A percentile compares a stretch with the other conserved stretches of the same genome.
Conservation (phyloP, 192 early-diverging fungal genomes). For the Coemansia sp. region DNA sequence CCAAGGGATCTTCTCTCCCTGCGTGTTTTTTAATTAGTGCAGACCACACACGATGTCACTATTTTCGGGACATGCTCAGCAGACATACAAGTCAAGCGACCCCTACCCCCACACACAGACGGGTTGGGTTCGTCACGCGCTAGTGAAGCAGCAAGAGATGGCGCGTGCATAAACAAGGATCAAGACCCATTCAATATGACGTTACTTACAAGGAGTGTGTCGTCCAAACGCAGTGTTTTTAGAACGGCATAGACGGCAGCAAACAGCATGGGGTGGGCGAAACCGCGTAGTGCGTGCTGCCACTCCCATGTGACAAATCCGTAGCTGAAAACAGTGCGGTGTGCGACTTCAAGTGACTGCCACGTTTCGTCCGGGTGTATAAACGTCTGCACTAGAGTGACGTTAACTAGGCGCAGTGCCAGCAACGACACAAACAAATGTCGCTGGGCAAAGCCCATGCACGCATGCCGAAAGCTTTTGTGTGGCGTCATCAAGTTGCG, state of each 20-base stretch:
- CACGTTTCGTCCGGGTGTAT: slow-evolving; percentile 97
- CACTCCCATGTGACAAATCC: slow-evolving; percentile 97
- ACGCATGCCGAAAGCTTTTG: neutral
- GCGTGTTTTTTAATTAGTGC: neutral
- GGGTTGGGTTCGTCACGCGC: slow-evolving; percentile 1
- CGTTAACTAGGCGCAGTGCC: slow-evolving; percentile 41
- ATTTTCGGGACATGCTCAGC: neutral
- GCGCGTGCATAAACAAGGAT: neutral
- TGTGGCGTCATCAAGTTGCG: neutral
- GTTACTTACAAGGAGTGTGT: slow-evolving; percentile 65
- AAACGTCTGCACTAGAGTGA: slow-evolving; percentile 65
- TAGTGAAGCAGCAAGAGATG: neutral
- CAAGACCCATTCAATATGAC: neutral
- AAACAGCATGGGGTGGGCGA: slow-evolving; percentile 85
- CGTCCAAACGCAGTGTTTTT: slow-evolving; percentile 64
- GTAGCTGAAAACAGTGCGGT: slow-evolving; percentile 83
- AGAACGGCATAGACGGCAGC: slow-evolving; percentile 74
- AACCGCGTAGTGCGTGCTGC: slow-evolving; percentile 78
- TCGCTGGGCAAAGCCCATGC: neutral
- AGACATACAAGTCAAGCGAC: neutral
- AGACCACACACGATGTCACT: neutral
- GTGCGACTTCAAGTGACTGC: slow-evolving; percentile 94
- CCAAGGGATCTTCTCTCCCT: neutral
- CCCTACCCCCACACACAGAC: neutral
- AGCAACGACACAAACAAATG: slow-evolving; percentile 30